Evolutionary conservation across 306 rosid species (phyloP), one percentile per base, ranked within the genome.

Genomic region (Prunus kanzakura): DNA sequence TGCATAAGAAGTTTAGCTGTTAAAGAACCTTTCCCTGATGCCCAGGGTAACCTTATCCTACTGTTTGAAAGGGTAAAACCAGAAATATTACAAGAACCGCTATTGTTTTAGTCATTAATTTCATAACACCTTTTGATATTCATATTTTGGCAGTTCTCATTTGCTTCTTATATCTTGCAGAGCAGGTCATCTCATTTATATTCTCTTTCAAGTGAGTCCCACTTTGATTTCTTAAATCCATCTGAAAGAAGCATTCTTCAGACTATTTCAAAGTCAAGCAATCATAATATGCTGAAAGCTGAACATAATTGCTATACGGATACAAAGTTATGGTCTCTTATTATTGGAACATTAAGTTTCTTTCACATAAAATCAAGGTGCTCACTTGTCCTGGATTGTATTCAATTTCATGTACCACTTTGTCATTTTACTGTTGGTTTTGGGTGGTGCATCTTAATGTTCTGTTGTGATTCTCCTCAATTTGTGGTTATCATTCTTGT

Each of bases 11-110:
- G 99, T 85, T 88, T 88, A 54, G 91, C 96, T 14, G 97, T 91
- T 78, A 84, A 89, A 85, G 92, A 88, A 71, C 99, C 99, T 64
- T 96, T 96, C 82, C 98, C 99, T 20, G 98, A 96, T 81, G 97
- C 99, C 64, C 82, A 82, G 92, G 89, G 86, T 81, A 96, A 96
- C 79, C 91, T 96, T 61, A 77, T 85, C 50, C 78, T 96, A 77
- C 84, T 96, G 80, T 85, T 96, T 72, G 99, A 96, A 77, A 92
- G 82, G 89, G 99, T 96, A 88, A 85, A 75, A 71, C 43, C 43
- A 0, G 64, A 80, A 22, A 41, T 50, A 23, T 46, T 75, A 35
- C 13, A 75, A 35, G 18, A 9, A 58, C 38, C 69, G 75, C 52
- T 56, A 15, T 6, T 66, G 50, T 45, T 56, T 70, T 54, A 29